Evolutionary conservation across 805 yeast species (phyloP).

Genomic region (Candida oleophila): DNA sequence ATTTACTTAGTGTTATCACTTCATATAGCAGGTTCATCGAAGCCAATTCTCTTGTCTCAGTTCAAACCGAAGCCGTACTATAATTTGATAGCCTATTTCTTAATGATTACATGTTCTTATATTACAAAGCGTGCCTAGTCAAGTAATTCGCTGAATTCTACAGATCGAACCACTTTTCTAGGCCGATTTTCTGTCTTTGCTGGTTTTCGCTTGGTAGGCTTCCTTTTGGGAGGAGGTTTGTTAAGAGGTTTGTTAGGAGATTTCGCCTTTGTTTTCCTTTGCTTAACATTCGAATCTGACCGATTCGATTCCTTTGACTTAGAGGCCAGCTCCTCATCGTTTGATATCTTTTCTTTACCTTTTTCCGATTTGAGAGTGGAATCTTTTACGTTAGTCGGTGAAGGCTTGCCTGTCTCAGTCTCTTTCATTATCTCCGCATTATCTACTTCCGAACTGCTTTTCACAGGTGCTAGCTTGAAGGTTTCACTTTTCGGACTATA

Average conservation of each 20-base stretch:
- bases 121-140: not conserved
- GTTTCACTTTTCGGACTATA: conserved; percentile 1
- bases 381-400: not conserved
- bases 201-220: not conserved
- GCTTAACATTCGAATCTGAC: too few species aligned
- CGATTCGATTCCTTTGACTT: too few species aligned
- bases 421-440: not conserved
- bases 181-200: not conserved
- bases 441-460: not conserved
- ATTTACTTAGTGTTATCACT: too few species aligned
- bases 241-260: conserved; percentile 1
- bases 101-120: not conserved
- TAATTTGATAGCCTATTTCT: too few species aligned
- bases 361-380: not conserved
- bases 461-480: not conserved
- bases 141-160: conserved; percentile 4
- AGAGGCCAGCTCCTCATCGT: not conserved
- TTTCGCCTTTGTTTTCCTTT: too few species aligned
- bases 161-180: conserved; percentile 1
- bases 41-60: too few species aligned
- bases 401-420: conserved; percentile 1
- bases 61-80: too few species aligned
- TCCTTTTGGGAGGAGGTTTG: not conserved
- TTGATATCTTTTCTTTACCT: not conserved
- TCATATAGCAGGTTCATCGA: too few species aligned